Percentiles rank a stretch among this genome's conserved stretches.
Conservation (phyloP, 139 green algal species). For the Closterium sp. region DNA sequence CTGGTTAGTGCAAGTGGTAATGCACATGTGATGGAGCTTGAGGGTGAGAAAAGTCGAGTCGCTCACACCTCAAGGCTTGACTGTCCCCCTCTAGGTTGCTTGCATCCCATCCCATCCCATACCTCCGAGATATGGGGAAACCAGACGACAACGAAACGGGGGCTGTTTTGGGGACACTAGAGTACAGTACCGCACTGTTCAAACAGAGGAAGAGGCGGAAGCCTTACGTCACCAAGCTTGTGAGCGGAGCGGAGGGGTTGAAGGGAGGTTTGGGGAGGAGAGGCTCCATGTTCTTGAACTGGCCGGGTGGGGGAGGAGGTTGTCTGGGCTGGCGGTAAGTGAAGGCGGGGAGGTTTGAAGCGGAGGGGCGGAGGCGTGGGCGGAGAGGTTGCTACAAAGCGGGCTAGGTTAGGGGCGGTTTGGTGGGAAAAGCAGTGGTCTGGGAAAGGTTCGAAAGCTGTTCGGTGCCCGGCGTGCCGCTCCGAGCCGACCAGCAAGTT, state of each 20-base stretch:
- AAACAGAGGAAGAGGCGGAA: too few relatives aligned
- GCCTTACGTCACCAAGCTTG: too few relatives aligned
- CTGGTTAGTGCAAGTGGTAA: not conserved
- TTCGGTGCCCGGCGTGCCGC: not conserved
- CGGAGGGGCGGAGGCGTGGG: not conserved
- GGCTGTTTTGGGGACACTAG: not conserved
- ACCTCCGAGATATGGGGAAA: not conserved
- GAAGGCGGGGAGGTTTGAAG: not conserved
- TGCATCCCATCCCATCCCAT: too few relatives aligned
- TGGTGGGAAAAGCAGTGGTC: too few relatives aligned
- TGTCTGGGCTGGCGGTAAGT: too few relatives aligned
- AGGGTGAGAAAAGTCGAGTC: not conserved
- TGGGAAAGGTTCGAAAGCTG: not conserved
- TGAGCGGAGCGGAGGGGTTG: not conserved
- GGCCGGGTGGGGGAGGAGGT: too few relatives aligned
- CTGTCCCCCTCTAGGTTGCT: not conserved
- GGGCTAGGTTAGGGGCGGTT: not conserved
- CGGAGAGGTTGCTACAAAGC: not conserved
- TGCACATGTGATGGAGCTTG: too few relatives aligned
- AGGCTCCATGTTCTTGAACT: too few relatives aligned
- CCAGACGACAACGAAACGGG: not conserved
- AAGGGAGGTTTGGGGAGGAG: not conserved
- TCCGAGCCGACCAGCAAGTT: not conserved
- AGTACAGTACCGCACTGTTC: too few relatives aligned
- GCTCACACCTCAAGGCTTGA: not conserved